These are phyloP conservation scores for Westerdykella aurantiaca DNA, from an alignment of 2,329 filamentous ascomycete species.

Conservation along the genomic window DNA sequence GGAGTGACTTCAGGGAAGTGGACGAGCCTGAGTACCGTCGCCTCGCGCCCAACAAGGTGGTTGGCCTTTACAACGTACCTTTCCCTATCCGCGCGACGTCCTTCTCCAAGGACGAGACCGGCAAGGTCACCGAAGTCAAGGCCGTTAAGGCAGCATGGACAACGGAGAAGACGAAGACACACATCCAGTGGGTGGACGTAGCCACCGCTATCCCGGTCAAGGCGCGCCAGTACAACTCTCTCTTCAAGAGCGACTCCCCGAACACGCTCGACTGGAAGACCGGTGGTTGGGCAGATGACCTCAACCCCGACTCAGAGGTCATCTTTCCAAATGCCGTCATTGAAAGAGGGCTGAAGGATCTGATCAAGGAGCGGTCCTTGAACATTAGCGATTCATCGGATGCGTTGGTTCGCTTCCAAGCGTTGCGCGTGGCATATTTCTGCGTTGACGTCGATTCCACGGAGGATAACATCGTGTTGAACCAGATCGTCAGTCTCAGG, in stretches of 20 bases:
- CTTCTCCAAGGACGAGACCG: constrained; percentile 61
- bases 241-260: constrained; percentile 85
- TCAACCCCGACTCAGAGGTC: constrained; percentile 78
- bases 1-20: constrained; percentile 68
- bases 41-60: constrained; percentile 66
- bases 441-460: constrained; percentile 68
- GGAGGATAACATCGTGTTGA: constrained; percentile 72
- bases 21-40: constrained; percentile 72
- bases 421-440: constrained; percentile 82
- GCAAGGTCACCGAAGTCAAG: constrained; percentile 60
- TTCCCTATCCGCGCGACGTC: constrained; percentile 63
- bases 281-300: constrained; percentile 75
- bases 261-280: constrained; percentile 60
- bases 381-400: constrained; percentile 32
- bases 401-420: constrained; percentile 75
- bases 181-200: constrained; percentile 82
- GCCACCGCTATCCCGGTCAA: constrained; percentile 56
- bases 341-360: constrained; percentile 76
- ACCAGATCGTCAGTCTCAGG: constrained; percentile 87
- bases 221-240: constrained; percentile 69
- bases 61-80: constrained; percentile 66
- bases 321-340: constrained; percentile 74
- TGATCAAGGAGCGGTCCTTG: constrained; percentile 54
- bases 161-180: constrained; percentile 62
- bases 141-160: constrained; percentile 58